phyloP scores from a whole-genome alignment of 768 basidiomycete species.

The Suillus sp. region DNA sequence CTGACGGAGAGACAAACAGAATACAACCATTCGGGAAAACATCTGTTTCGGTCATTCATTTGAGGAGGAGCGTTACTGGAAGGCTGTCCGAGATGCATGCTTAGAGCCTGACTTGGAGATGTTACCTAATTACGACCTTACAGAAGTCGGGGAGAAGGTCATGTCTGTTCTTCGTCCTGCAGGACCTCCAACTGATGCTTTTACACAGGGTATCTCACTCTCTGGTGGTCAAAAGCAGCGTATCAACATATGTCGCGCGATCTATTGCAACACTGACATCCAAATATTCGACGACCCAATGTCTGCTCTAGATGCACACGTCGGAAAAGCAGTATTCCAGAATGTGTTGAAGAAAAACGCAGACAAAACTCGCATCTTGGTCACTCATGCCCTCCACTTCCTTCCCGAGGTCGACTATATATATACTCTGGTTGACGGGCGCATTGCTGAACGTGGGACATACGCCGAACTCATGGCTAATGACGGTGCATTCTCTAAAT shows the following conservation, averaged over 20 bases:
- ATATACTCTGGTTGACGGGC: constrained; percentile 74
- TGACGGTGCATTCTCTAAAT: constrained; percentile 68
- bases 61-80: constrained; percentile 82
- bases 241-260: constrained; percentile 82
- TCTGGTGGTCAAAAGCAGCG: constrained; percentile 84
- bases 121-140: constrained; percentile 75
- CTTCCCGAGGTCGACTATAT: constrained; percentile 88
- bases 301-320: constrained; percentile 91
- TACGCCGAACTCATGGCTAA: constrained; percentile 69
- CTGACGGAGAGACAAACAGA: constrained; percentile 40
- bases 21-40: constrained; percentile 87
- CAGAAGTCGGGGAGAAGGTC: constrained; percentile 79
- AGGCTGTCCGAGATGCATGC: constrained; percentile 74
- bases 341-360: constrained; percentile 70
- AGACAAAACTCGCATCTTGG: constrained; percentile 82
- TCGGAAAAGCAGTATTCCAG: constrained; percentile 85
- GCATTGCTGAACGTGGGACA: constrained; percentile 78
- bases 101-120: constrained; percentile 80
- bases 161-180: constrained; percentile 15
- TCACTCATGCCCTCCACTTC: constrained; percentile 92
- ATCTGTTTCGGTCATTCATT: constrained; percentile 85
- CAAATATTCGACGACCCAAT: constrained; percentile 86
- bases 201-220: constrained; percentile 71
- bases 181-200: background rate
- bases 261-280: constrained; percentile 86